Evolutionary conservation across 1,139 yeast species (phyloP), one percentile per base, ranked within the genome.

Genomic region (Saccharomyces hybrid): DNA sequence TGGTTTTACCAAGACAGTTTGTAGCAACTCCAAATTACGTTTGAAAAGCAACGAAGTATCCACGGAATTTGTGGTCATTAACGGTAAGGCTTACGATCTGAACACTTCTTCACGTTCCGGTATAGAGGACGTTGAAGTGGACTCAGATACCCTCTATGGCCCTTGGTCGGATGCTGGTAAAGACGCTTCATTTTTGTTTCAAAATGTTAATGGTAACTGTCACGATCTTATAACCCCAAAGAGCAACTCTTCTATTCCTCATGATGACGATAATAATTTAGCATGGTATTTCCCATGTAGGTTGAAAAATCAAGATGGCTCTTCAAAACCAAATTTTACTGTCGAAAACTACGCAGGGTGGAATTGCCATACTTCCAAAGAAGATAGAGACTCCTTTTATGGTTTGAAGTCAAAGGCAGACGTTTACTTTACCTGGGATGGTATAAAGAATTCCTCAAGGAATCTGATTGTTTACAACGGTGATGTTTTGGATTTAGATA

Each of bases 211-310:
- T 68, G 97, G 97, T 31, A 85, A 90, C 70, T 93, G 99, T 73
- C 84, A 83, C 69, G 86, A 84, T 27, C 75, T 93, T 56, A 86
- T 93, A 56, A 78, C 73, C n/a, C 95, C 98, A 49, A 81, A 81
- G 59, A 81, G 75, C 8, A 79, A 84, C 66, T 80, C 88, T 64
- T 63, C 84, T 0, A 90, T 91, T 56, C 97, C 97, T 0, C 72
- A 75, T 57, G 75, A 78, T 59, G 77, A 76, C 44, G 81, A 80
- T 47, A 76, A 78, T 23, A 83, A 84, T 50, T 69, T 93, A 61
- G 98, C 96, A 8, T 91, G 97, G 96, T 93, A 93, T 73, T 89
- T 90, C 86, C 98, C 99, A 3, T 93, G 99, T 74, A 83, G 83
- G 63, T 61, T 86, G 50, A 76, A 84, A 57, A 73, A 76, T 50